A percentile compares a stretch with the other conserved stretches of the same genome.
These are phyloP conservation scores for Calonectria hawksworthii DNA, from an alignment of 2,329 filamentous ascomycete genomes.

Conservation along the genomic window DNA sequence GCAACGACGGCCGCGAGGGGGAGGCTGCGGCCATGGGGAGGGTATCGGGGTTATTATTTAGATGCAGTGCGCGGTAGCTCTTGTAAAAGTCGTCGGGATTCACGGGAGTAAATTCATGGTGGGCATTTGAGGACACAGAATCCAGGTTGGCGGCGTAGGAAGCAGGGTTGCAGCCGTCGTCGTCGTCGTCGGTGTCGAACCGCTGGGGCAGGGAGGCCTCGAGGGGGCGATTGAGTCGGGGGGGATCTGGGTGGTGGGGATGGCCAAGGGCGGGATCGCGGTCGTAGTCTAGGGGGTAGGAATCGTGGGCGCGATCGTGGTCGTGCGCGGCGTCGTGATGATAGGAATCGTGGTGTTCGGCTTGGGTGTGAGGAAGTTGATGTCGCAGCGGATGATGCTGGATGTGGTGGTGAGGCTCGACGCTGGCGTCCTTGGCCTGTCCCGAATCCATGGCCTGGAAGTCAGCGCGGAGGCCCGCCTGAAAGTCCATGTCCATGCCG, in stretches of 20 bases:
- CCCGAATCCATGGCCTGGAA: slow-evolving; percentile 42
- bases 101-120: slow-evolving; percentile 58
- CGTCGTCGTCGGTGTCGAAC: slow-evolving; percentile 35
- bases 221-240: slow-evolving; percentile 31
- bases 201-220: slow-evolving; percentile 41
- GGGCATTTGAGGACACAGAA: slow-evolving; percentile 40
- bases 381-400: slow-evolving; percentile 48
- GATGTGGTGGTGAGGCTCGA: slow-evolving; percentile 42
- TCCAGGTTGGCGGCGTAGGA: slow-evolving; percentile 41
- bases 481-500: slow-evolving; percentile 51
- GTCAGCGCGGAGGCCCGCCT: slow-evolving; percentile 37
- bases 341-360: slow-evolving; percentile 47
- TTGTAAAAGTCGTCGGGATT: slow-evolving; percentile 71
- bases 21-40: slow-evolving; percentile 55
- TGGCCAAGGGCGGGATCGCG: slow-evolving; percentile 29
- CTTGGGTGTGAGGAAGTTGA: slow-evolving; percentile 45
- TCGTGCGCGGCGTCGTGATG: slow-evolving; percentile 42
- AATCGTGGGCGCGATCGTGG: slow-evolving; percentile 38
- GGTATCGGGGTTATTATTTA: slow-evolving; percentile 52
- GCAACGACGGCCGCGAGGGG: slow-evolving; percentile 59
- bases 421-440: slow-evolving; percentile 36
- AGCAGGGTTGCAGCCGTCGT: slow-evolving; percentile 40
- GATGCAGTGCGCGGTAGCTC: slow-evolving; percentile 59
- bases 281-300: slow-evolving; percentile 32
- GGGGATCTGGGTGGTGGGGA: slow-evolving; percentile 20